Conservation (phyloP, 2,329 filamentous ascomycete genomes). For the Pseudogymnoascus sp. region DNA sequence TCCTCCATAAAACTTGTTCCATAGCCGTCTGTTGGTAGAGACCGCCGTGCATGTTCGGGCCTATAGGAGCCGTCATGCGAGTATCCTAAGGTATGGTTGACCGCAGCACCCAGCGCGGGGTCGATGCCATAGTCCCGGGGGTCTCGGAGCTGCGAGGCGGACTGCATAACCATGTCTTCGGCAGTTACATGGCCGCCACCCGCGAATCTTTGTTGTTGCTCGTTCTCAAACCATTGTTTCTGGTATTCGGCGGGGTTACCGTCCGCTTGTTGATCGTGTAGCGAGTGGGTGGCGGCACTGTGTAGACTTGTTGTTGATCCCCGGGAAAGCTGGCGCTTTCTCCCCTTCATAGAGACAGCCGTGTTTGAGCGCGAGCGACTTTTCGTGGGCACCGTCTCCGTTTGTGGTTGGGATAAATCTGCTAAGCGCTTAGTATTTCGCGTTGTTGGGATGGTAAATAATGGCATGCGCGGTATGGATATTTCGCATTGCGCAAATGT, state of each 20-base stretch:
- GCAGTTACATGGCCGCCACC: constrained; percentile 38
- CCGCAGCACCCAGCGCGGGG: constrained; percentile 41
- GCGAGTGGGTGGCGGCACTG: constrained; percentile 26
- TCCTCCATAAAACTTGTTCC: constrained; percentile 48
- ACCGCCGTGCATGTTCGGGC: constrained; percentile 37
- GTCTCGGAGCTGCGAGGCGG: constrained; percentile 48
- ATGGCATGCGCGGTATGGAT: background rate
- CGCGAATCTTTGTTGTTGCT: constrained; percentile 25
- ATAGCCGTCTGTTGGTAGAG: constrained; percentile 49
- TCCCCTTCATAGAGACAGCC: constrained; percentile 35
- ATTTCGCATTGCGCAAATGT: constrained; percentile 1
- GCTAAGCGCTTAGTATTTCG: constrained; percentile 10
- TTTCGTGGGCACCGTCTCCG: constrained; percentile 31
- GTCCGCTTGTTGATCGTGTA: constrained; percentile 26
- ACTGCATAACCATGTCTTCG: constrained; percentile 54
- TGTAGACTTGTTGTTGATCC: constrained; percentile 43
- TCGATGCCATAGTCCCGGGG: constrained; percentile 44
- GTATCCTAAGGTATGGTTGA: constrained; percentile 39
- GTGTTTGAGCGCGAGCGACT: constrained; percentile 40
- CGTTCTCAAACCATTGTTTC: constrained; percentile 29
- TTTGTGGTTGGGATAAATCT: constrained; percentile 23
- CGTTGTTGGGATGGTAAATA: constrained; percentile 7
- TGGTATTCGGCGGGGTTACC: constrained; percentile 20
- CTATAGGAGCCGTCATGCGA: constrained; percentile 35
- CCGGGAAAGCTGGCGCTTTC: constrained; percentile 38